phyloP scores from a whole-genome alignment of 176 grass and related monocot species.

The Rhynchospora pubera region DNA sequence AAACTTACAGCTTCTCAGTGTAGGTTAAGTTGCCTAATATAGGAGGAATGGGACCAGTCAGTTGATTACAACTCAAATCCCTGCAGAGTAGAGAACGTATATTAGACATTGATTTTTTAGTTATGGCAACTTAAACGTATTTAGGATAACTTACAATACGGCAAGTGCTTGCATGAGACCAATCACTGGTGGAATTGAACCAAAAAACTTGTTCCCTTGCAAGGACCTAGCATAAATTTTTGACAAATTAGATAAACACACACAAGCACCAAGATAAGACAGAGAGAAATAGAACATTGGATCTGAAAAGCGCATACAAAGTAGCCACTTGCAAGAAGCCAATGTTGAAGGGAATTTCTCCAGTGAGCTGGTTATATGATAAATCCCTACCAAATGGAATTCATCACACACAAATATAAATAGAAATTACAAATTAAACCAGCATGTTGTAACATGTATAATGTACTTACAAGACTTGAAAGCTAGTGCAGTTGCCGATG shows the following conservation, averaged over 20 bases:
- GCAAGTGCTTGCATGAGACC: constrained; percentile 98
- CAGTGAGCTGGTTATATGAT: constrained; percentile 76
- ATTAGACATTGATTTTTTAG: not conserved
- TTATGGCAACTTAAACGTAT: not conserved
- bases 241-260: not conserved
- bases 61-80: constrained; percentile 85
- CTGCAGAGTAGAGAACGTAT: constrained; percentile 19
- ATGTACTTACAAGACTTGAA: constrained; percentile 96
- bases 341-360: constrained; percentile 94
- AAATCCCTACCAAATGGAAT: constrained; percentile 58
- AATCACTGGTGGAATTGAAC: constrained; percentile 87
- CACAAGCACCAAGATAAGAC: not conserved
- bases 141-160: constrained; percentile 58
- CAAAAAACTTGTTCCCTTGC: constrained; percentile 86
- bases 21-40: constrained; percentile 97
- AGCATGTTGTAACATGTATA: not conserved
- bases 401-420: not conserved
- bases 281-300: not conserved
- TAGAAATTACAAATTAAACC: not conserved
- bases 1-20: constrained; percentile 93
- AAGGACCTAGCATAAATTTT: constrained; percentile 51
- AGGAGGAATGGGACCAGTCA: constrained; percentile 71
- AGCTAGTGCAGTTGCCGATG: constrained; percentile 94
- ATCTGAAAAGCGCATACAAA: constrained; percentile 42
- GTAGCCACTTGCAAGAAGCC: constrained; percentile 98